Conservation (phyloP, 768 basidiomycete genomes). For the Xerocomellus dryophilus region DNA sequence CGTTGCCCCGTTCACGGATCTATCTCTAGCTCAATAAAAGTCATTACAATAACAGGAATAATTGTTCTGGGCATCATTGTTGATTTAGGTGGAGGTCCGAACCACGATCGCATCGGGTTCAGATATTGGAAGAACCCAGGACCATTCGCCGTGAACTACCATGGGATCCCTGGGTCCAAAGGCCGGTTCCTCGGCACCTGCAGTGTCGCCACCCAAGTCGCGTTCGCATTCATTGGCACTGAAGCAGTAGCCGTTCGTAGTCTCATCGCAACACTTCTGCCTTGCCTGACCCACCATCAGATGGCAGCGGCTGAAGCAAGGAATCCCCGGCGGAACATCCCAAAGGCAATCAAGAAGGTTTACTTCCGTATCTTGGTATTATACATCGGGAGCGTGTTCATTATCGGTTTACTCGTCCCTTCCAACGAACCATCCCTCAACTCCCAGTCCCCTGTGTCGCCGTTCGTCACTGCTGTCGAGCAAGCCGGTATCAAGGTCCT, state of each 20-base stretch:
- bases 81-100: constrained; percentile 4
- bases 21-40: neutral
- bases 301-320: neutral
- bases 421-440: neutral
- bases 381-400: neutral
- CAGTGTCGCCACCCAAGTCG: neutral
- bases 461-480: neutral
- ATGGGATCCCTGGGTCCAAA: neutral
- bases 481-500: neutral
- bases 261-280: neutral
- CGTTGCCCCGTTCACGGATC: neutral
- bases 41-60: neutral
- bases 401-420: neutral
- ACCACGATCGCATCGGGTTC: constrained; percentile 16
- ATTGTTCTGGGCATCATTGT: constrained; percentile 4
- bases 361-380: neutral
- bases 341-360: neutral
- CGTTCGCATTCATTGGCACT: neutral
- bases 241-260: neutral
- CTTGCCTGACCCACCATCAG: neutral
- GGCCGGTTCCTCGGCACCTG: neutral
- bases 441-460: neutral
- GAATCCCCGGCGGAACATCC: neutral
- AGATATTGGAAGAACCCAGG: constrained; percentile 41
- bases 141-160: neutral